Evolutionary conservation across 2,329 filamentous ascomycete species (phyloP), one percentile per base, ranked within the genome.

Genomic region (Colletotrichum brevisporum): DNA sequence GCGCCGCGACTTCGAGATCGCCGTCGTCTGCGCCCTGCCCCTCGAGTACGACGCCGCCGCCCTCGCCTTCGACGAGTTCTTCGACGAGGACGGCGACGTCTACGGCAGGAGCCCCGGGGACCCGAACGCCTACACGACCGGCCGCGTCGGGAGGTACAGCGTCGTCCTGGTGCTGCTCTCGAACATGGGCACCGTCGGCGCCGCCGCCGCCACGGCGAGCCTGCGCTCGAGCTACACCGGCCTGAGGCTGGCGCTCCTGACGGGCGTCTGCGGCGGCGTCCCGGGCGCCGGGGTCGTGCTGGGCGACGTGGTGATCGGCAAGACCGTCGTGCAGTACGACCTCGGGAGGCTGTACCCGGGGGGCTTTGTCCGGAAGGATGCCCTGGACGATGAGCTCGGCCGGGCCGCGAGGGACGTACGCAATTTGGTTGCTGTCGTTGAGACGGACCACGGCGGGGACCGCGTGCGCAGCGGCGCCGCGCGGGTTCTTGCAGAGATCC

Each of bases 11-110:
- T 82, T 81, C 71, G 74, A 75, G 16, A 71, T 81, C 48, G 78
- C 77, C 13, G 75, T 81, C 21, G 76, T 81, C 45, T 82, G 80
- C 65, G 78, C 79, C 4, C 69, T 81, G 16, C 67, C 72, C 21
- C 64, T 72, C 16, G 79, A 82, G 66, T 74, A 73, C 24, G 74
- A 77, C 43, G 79, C 78, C 21, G 74, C 78, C 13, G 24, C 65
- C 10, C 59, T 70, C 5, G 52, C 75, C 5, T 72, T 80, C n/a
- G 78, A 81, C 58, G 61, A 77, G n/a, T 55, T 72, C n/a, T 80
- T 74, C 73, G 71, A 76, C 26, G 69, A 75, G 5, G 65, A 71
- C n/a, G 60, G 41, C 1, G 72, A 74, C 45, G 31, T 26, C 4
- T 76, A 74, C 36, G 41, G 63, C 56, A 36, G 41, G 6, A 15